Conservation (phyloP, 768 basidiomycete genomes). For the Gautieria morchelliformis region DNA sequence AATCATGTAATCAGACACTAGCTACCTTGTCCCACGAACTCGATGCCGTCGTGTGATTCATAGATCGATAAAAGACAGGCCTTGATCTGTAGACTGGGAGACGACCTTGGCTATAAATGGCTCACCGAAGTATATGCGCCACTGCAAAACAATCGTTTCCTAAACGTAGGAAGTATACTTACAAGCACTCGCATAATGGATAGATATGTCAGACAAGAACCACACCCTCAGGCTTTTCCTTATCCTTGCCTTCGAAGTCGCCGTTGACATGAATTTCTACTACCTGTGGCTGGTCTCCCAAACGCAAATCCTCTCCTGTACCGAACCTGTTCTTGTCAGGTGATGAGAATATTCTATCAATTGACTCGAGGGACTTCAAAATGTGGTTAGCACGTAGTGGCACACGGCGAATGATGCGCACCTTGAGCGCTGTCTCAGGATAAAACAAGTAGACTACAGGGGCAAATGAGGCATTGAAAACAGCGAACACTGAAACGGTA, state of each 20-base stretch:
- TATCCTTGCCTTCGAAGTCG: background rate
- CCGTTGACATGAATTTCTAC: background rate
- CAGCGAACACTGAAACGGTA: conserved; percentile 36
- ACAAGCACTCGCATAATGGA: too few relatives aligned
- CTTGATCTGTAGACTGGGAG: too few relatives aligned
- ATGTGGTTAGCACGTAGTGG: background rate
- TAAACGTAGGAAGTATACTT: too few relatives aligned
- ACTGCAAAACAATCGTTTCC: too few relatives aligned
- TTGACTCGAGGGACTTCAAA: conserved; percentile 1
- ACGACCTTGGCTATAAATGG: too few relatives aligned
- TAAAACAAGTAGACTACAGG: conserved; percentile 52
- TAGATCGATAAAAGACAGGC: too few relatives aligned
- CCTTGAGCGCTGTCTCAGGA: conserved; percentile 40
- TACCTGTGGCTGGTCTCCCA: background rate
- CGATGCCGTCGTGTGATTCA: too few relatives aligned
- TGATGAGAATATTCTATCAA: conserved; percentile 5
- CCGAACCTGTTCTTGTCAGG: conserved; percentile 7
- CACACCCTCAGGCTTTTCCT: background rate
- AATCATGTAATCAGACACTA: too few relatives aligned
- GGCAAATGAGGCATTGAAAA: conserved; percentile 45
- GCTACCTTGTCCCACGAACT: too few relatives aligned
- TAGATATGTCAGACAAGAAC: too few relatives aligned
- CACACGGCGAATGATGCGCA: background rate
- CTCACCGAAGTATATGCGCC: too few relatives aligned
- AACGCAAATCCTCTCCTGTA: conserved; percentile 4